phyloP scores from a whole-genome alignment of 306 rosid species.

The Acmispon strigosus region DNA sequence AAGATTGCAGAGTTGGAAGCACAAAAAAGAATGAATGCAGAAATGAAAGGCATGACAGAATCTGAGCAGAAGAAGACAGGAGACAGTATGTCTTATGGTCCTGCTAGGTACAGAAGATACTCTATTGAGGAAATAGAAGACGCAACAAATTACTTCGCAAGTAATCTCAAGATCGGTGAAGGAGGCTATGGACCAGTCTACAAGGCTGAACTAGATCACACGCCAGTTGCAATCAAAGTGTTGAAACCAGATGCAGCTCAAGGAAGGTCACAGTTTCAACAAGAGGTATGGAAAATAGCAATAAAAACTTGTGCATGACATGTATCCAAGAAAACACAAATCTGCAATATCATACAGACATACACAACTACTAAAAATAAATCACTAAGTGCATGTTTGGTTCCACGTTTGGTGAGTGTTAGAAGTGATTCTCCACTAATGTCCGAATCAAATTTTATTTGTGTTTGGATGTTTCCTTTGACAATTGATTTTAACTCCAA shows the following conservation, averaged over 20 bases:
- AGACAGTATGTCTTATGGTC: not conserved
- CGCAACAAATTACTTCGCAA: slow-evolving; percentile 47
- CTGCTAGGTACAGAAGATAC: slow-evolving; percentile 60
- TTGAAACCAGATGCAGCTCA: slow-evolving; percentile 74
- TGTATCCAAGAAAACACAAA: not conserved
- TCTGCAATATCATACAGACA: not conserved
- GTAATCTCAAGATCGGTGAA: slow-evolving; percentile 63
- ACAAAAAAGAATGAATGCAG: slow-evolving; percentile 43
- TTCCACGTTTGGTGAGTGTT: too few relatives aligned
- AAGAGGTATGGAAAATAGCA: slow-evolving; percentile 45
- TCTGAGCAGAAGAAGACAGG: slow-evolving; percentile 28
- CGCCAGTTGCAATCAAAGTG: slow-evolving; percentile 71
- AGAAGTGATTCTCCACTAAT: too few relatives aligned
- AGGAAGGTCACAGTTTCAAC: slow-evolving; percentile 74
- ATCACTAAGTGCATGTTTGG: too few relatives aligned
- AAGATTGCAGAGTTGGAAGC: slow-evolving; percentile 56
- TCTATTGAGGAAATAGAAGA: slow-evolving; percentile 59
- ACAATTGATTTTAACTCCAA: too few relatives aligned
- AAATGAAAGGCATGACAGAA: slow-evolving; percentile 37
- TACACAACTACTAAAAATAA: too few relatives aligned
- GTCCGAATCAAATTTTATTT: too few relatives aligned
- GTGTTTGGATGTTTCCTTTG: too few relatives aligned
- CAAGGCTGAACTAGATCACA: slow-evolving; percentile 66
- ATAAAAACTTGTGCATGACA: not conserved
- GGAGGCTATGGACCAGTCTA: slow-evolving; percentile 90